Evolutionary conservation across 805 yeast genomes (phyloP), one percentile per base, ranked within the genome.

Genomic region (Candida yuanshanica): DNA sequence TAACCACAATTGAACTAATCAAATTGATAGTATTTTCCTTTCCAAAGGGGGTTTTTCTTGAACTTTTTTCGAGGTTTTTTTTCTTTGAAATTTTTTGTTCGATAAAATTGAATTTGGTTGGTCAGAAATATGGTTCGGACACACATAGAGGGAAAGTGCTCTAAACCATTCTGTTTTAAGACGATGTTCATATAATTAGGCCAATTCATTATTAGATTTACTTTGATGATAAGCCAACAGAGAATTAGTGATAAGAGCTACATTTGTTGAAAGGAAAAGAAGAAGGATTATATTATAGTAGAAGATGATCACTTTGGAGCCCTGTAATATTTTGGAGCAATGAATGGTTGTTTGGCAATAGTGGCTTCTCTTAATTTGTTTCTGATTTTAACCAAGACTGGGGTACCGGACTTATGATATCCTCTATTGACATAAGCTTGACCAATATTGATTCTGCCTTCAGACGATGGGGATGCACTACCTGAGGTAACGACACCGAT

Each of bases 331-430:
- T 79, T 74, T 39, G 86, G 74, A 38, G 76, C 72, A 6, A 87
- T 85, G 56, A 93, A 85, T 11, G 99, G 99, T 75, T 90, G 71
- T 61, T 85, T 86, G 23, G 79, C 68, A n/a, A 91, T 75, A 22
- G 60, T 69, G 5, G 88, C 96, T 25, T 81, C 82, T 58, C 90
- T 79, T 52, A 70, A 63, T 58, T 89, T 90, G 51, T 91, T 93
- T 60, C 98, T 79, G 42, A 91, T 83, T 52, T 86, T 83, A 38
- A 90, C 80, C 42, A 77, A 60, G 20, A 90, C 69, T 41, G 74
- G 67, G 6, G 90, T 79, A 4, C 95, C 97, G 16, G 75, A 67
- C 66, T 91, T 93, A 50, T 77, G 74, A 52, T 68, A 70, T 2
- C 77, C 79, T 54, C 85, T 80, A 46, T 84, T 73, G 21, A 93